Evolutionary conservation across 345 rosid genomes (phyloP), one percentile per base, ranked within the genome.

Genomic region (Hibiscus mutabilis): DNA sequence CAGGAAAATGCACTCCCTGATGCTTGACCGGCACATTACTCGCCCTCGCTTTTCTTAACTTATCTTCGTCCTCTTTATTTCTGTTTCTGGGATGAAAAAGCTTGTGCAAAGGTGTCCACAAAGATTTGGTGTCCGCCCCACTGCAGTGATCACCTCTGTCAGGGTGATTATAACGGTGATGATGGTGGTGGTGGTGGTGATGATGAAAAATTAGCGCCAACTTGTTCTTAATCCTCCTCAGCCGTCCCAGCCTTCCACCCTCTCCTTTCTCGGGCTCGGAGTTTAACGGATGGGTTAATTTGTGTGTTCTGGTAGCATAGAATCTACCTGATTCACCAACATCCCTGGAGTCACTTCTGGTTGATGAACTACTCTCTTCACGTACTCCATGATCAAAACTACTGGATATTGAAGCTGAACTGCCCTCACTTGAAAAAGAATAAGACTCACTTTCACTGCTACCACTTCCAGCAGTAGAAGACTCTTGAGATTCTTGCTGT

Each of bases 171-270:
- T 27, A 59, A 61, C 69, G 77, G 6, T 88, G 89, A 24, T 88
- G 90, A 49, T 87, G 86, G 24, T 86, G 90, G 33, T 87, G 89
- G 8, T 86, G 90, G 37, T 86, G 90, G 56, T 88, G 96, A 53
- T 40, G 68, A 42, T 86, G 96, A 63, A 91, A 81, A 16, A 87
- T 84, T 22, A 86, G 78, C 6, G 90, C 90, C 3, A 91, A 60
- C 76, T 82, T 91, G 62, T 87, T 76, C 85, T 83, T 88, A 5
- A 91, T 55, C 75, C 89, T 82, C 72, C 72, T 84, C 68, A 88
- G 42, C 67, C 76, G 25, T 46, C 94, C 92, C 2, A 79, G 52
- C 13, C 12, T 73, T 79, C 0, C 31, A 42, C 67, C 72, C 59
- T 67, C 10, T 0, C 58, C 70, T 67, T 49, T 67, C 9, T 67